phyloP scores from a whole-genome alignment of 768 basidiomycete genomes.

The Suillus placidus region DNA sequence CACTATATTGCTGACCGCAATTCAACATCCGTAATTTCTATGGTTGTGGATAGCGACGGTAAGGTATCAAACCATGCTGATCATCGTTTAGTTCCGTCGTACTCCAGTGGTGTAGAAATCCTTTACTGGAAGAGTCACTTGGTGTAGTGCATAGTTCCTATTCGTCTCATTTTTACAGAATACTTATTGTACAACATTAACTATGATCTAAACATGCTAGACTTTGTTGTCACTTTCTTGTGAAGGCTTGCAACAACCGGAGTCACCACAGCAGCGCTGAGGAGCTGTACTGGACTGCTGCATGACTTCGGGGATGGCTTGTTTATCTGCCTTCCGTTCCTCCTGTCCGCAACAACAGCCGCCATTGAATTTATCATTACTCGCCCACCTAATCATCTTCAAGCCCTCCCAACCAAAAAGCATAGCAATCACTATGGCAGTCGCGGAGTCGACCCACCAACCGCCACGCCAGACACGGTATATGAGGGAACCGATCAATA shows the following conservation, averaged over 20 bases:
- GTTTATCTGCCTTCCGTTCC: slow-evolving; percentile 1
- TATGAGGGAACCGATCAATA: slow-evolving; percentile 45
- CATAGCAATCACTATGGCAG: slow-evolving; percentile 41
- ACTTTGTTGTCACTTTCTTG: neutral
- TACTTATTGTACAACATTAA: neutral
- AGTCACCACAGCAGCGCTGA: neutral
- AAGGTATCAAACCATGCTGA: neutral
- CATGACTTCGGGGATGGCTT: neutral
- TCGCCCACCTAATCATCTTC: slow-evolving; percentile 46
- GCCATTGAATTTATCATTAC: slow-evolving; percentile 37
- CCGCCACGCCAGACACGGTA: slow-evolving; percentile 46
- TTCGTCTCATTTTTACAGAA: neutral
- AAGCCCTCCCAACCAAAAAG: slow-evolving; percentile 49
- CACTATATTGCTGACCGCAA: slow-evolving; percentile 3
- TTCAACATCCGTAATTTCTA: neutral
- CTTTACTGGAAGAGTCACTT: neutral
- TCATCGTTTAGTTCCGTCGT: neutral
- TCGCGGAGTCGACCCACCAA: slow-evolving; percentile 53
- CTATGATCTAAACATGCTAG: neutral
- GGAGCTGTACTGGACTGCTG: neutral
- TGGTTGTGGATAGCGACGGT: neutral
- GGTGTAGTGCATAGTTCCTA: neutral
- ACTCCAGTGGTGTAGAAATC: slow-evolving; percentile 1
- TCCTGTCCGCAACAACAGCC: slow-evolving; percentile 36
- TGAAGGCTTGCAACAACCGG: slow-evolving; percentile 5